These are phyloP conservation scores for Kalanchoe fedtschenkoi DNA, from an alignment of 164 flowering plant genomes.

Conservation along the genomic window DNA sequence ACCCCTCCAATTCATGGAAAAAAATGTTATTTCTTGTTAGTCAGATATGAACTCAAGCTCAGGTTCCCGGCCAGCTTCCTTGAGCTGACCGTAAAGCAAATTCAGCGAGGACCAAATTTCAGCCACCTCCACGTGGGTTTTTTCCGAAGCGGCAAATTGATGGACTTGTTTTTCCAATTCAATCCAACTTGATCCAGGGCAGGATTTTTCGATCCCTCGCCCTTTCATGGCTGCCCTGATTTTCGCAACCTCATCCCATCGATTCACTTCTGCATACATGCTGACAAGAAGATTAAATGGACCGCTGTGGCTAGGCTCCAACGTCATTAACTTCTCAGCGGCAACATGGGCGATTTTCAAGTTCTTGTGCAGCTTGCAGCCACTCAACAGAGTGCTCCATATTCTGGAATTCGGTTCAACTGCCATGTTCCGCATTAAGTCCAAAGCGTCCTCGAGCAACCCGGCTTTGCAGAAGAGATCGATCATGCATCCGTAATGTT, in stretches of 20 bases:
- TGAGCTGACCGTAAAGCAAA: constrained; percentile 13
- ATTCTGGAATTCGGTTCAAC: constrained; percentile 53
- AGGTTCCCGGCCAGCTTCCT: not conserved
- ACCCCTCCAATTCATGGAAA: too few species aligned
- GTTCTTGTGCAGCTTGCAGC: constrained; percentile 60
- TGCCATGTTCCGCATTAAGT: constrained; percentile 40
- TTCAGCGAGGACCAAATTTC: constrained; percentile 35
- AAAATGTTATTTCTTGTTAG: not conserved
- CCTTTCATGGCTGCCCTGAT: constrained; percentile 41
- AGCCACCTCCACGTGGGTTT: constrained; percentile 30
- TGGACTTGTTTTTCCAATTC: constrained; percentile 42
- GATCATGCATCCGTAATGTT: constrained; percentile 81
- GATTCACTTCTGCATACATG: constrained; percentile 59
- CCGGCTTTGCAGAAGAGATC: constrained; percentile 68
- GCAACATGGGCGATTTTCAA: constrained; percentile 52
- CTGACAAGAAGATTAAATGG: constrained; percentile 39
- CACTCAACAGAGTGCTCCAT: constrained; percentile 70
- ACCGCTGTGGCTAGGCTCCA: constrained; percentile 72
- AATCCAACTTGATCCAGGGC: constrained; percentile 75
- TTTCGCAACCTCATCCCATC: constrained; percentile 56
- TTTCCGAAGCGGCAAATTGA: constrained; percentile 57
- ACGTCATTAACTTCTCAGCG: constrained; percentile 29
- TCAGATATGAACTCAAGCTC: not conserved
- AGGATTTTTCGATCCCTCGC: constrained; percentile 40
- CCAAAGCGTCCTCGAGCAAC: constrained; percentile 50